Conservation (phyloP, 2,329 filamentous ascomycete species). For the Beauveria pseudobassiana region DNA sequence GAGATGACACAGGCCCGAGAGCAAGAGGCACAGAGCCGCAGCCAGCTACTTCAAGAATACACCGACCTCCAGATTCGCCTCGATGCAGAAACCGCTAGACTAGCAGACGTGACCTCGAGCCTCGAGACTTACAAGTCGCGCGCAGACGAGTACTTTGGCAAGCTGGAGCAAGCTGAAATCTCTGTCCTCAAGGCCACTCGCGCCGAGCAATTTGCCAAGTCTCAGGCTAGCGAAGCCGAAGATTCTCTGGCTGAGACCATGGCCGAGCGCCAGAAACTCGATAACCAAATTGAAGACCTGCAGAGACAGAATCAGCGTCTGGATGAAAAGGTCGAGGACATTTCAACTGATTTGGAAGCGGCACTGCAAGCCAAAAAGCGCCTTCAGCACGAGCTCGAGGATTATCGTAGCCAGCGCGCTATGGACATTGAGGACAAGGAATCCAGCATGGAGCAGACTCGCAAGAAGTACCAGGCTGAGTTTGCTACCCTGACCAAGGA, state of each 20-base stretch:
- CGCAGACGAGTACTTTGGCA: constrained; percentile 93
- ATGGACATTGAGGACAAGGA: constrained; percentile 98
- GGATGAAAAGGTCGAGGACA: constrained; percentile 85
- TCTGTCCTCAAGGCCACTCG: constrained; percentile 85
- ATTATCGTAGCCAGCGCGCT: constrained; percentile 89
- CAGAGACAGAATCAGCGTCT: constrained; percentile 83
- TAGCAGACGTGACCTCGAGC: constrained; percentile 76
- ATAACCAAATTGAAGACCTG: constrained; percentile 77
- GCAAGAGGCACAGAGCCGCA: constrained; percentile 80
- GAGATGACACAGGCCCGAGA: constrained; percentile 74
- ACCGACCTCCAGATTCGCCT: constrained; percentile 88
- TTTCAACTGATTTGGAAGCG: constrained; percentile 80
- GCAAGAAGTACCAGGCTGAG: constrained; percentile 94
- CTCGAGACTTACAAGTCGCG: constrained; percentile 84
- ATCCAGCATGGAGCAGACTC: constrained; percentile 89
- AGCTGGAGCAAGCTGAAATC: constrained; percentile 94
- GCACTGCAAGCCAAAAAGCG: constrained; percentile 86
- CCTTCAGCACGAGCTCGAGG: constrained; percentile 92
- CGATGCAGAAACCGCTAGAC: constrained; percentile 79
- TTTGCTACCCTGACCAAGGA: constrained; percentile 85
- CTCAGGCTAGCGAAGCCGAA: constrained; percentile 83
- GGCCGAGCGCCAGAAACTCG: constrained; percentile 87
- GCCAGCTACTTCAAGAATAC: constrained; percentile 84
- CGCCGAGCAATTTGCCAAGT: constrained; percentile 89
- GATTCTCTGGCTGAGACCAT: constrained; percentile 85